phyloP scores from a whole-genome alignment of 345 rosid species.

The Pistacia integerrima region DNA sequence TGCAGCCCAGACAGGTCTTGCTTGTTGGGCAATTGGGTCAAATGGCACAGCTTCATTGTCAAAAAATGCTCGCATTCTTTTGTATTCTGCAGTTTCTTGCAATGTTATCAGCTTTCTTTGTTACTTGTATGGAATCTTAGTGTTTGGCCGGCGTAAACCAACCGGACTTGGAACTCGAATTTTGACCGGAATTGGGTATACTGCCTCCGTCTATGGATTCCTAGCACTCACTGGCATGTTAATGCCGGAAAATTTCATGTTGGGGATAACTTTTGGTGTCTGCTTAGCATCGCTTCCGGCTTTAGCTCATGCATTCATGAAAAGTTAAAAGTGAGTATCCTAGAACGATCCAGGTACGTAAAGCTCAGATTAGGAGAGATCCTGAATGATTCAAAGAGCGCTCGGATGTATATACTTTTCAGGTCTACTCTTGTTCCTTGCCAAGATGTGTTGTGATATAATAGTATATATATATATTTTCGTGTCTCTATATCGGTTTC shows the following conservation, averaged over 20 bases:
- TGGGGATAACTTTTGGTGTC: not conserved
- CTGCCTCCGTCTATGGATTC: not conserved
- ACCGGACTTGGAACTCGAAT: not conserved
- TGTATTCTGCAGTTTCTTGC: not conserved
- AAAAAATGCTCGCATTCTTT: not conserved
- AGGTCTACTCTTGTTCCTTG: too few species aligned
- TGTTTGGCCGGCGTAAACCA: not conserved
- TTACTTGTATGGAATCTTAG: not conserved
- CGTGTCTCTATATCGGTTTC: too few species aligned
- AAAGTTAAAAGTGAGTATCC: not conserved
- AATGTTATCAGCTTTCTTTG: not conserved
- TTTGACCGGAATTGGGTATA: not conserved
- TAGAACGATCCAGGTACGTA: too few species aligned
- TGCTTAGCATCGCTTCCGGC: not conserved
- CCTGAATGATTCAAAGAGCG: too few species aligned
- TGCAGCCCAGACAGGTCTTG: not conserved
- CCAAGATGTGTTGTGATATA: too few species aligned
- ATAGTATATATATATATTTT: too few species aligned
- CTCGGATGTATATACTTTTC: too few species aligned
- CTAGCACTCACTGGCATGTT: not conserved
- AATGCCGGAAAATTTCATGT: not conserved
- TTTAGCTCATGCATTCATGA: not conserved
- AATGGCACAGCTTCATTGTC: not conserved
- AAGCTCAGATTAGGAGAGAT: too few species aligned
- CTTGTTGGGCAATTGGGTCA: not conserved